Evolutionary conservation across 2,329 filamentous ascomycete species (phyloP).

Genomic region (Cytospora piceae): DNA sequence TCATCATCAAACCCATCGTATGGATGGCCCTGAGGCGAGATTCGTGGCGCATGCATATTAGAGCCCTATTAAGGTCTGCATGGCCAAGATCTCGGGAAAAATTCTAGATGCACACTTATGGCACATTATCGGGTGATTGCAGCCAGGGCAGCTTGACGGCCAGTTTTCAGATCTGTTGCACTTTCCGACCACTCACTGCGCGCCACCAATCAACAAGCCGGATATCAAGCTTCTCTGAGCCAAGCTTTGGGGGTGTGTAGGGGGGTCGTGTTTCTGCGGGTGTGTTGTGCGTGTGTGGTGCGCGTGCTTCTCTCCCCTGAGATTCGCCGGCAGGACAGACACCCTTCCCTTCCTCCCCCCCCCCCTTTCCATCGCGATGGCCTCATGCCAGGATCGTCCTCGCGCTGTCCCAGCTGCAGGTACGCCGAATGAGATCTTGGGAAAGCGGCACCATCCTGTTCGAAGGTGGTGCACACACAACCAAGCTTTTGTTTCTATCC

Average conservation of each 20-base stretch:
- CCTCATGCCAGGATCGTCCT: background rate
- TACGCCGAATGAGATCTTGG: conserved; percentile 26
- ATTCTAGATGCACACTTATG: background rate
- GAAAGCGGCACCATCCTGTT: background rate
- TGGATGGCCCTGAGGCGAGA: background rate
- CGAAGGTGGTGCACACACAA: background rate
- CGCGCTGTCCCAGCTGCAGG: conserved; percentile 25
- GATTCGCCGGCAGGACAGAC: conserved; percentile 1
- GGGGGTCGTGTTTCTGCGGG: too few relatives aligned
- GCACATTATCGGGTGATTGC: too few relatives aligned
- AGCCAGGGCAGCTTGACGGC: background rate
- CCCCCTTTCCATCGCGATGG: background rate
- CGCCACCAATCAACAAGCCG: background rate
- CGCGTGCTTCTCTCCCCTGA: conserved; percentile 3
- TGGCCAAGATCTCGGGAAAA: background rate
- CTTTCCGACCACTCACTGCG: background rate
- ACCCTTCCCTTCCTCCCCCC: background rate
- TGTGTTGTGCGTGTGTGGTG: background rate
- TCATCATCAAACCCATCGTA: background rate
- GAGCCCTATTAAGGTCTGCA: background rate
- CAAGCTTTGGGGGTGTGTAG: background rate
- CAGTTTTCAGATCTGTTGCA: background rate
- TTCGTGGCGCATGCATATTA: background rate
- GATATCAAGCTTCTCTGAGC: background rate
- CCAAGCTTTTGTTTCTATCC: background rate